Base-by-base conservation (phyloP, 2,329 filamentous ascomycete genomes). In the Teratosphaeria gauchensis region DNA sequence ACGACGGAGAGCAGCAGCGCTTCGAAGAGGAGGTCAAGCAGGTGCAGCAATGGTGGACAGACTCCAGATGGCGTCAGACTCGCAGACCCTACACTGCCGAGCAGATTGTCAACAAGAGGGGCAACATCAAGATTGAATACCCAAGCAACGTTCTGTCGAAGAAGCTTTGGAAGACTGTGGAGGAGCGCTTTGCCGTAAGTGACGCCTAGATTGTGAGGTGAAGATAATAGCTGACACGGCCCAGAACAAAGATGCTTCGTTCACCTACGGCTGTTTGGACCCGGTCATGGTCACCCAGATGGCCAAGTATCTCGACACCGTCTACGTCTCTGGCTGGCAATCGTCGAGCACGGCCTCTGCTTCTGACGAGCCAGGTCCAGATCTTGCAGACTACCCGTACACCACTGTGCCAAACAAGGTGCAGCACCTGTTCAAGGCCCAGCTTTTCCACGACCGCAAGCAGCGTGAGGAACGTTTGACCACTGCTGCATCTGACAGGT, bases 391-490 rank as follows among this genome's bases (percentile, higher is more conserved):
- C 75, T 99, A 99, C 77, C 92, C 94, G 9, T 78, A 78, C 69
- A 96, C 94, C 65, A 99, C 94, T 51, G 94, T 99, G 24, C 94
- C 94, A 56, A 96, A 97, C 82, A 99, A 99, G 78, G 94, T 99
- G 65, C 85, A 89, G 72, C 94, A 99, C 73, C 84, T 99, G 56
- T 99, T 95, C 84, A 92, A 95, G 85, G 92, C 94, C 14, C 94
- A 99, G 78, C 86, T 97, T 59, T 99, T 99, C 87, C 94, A 99
- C 78, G 94, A 99, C 82, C 89, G 94, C 71, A 99, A 99, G 79
- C 94, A 99, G 78, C 88, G 94, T 65, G 91, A 97, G 75, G 94
- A 97, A 76, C 90, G 94, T 60, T 78, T 97, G 56, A 88, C 84
- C 64, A 86, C 82, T 7, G 84, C 91, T 31, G 88, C 88, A 72